Conservation (phyloP, 2,329 filamentous ascomycete genomes). For the Dactylellina sp. region DNA sequence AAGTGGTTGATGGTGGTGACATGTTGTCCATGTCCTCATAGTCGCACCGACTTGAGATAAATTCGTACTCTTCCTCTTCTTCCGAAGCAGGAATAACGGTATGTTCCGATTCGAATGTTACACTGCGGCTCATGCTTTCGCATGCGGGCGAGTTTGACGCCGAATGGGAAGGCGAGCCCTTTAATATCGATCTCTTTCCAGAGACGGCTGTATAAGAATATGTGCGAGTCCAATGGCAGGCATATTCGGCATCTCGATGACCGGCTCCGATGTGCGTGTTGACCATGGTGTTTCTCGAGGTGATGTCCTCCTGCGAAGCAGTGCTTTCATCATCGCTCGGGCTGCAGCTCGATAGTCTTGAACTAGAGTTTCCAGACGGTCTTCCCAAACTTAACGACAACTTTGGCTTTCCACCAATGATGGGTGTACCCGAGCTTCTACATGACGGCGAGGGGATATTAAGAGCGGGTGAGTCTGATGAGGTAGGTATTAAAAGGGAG, state of each 20-base stretch:
- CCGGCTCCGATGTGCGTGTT: slow-evolving; percentile 50
- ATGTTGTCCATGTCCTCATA: slow-evolving; percentile 51
- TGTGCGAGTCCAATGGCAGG: slow-evolving; percentile 49
- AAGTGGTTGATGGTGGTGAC: slow-evolving; percentile 54
- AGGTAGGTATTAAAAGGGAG: slow-evolving; percentile 53
- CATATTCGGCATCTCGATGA: slow-evolving; percentile 19
- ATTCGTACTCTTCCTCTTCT: slow-evolving; percentile 52
- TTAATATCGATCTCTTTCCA: slow-evolving; percentile 52
- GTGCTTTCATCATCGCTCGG: slow-evolving; percentile 47
- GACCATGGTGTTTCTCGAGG: slow-evolving; percentile 49
- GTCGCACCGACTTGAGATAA: slow-evolving; percentile 32
- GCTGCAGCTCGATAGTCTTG: slow-evolving; percentile 48
- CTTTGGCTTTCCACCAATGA: slow-evolving; percentile 45
- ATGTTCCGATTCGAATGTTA: slow-evolving; percentile 46
- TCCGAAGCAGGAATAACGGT: slow-evolving; percentile 43
- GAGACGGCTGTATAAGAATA: slow-evolving; percentile 51
- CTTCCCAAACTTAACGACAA: slow-evolving; percentile 49
- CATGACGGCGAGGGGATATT: slow-evolving; percentile 45
- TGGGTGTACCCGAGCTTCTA: slow-evolving; percentile 51
- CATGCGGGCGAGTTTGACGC: slow-evolving; percentile 40
- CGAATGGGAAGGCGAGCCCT: slow-evolving; percentile 55
- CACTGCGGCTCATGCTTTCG: slow-evolving; percentile 44
- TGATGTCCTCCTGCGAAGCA: slow-evolving; percentile 54
- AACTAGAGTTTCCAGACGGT: slow-evolving; percentile 33
- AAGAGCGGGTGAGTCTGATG: slow-evolving; percentile 19